These are phyloP conservation scores for Monascus ruber DNA, from an alignment of 2,329 filamentous ascomycete genomes.

Conservation along the genomic window DNA sequence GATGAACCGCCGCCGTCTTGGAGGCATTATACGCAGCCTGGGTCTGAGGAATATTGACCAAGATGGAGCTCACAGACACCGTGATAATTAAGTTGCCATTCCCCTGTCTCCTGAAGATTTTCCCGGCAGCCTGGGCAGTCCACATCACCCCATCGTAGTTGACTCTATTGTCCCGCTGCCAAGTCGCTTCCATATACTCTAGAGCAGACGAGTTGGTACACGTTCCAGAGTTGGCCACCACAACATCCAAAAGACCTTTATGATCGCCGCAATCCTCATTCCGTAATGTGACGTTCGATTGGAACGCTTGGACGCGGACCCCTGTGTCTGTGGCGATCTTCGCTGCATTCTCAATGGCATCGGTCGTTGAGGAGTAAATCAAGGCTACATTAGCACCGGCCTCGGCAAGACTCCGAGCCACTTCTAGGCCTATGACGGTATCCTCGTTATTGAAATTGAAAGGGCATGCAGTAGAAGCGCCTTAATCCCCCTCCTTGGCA, in stretches of 20 bases:
- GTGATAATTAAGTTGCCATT: slow-evolving; percentile 29
- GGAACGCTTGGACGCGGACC: too few relatives aligned
- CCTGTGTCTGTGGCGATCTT: too few relatives aligned
- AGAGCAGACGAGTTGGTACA: slow-evolving; percentile 23
- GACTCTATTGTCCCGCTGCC: slow-evolving; percentile 29
- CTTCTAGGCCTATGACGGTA: slow-evolving; percentile 22
- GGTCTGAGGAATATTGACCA: slow-evolving; percentile 31
- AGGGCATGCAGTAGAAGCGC: too few relatives aligned
- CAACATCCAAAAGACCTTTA: slow-evolving; percentile 30
- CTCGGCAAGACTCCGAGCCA: slow-evolving; percentile 29
- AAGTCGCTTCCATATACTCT: slow-evolving; percentile 29
- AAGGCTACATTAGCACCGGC: slow-evolving; percentile 26
- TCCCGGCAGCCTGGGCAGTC: slow-evolving; percentile 27
- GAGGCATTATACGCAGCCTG: slow-evolving; percentile 30
- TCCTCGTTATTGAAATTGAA: too few relatives aligned
- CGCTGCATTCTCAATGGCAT: neutral
- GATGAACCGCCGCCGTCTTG: slow-evolving; percentile 24
- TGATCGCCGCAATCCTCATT: neutral
- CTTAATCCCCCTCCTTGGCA: too few relatives aligned
- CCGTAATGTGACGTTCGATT: neutral
- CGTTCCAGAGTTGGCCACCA: slow-evolving; percentile 38
- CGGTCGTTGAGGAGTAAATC: neutral
- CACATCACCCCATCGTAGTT: slow-evolving; percentile 31
- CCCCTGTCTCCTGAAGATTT: slow-evolving; percentile 25
- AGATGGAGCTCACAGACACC: slow-evolving; percentile 24